A percentile compares a stretch with the other conserved stretches of the same genome.
These are phyloP conservation scores for Oryza meridionalis DNA, from an alignment of 176 grass and related monocot species.

Conservation along the genomic window DNA sequence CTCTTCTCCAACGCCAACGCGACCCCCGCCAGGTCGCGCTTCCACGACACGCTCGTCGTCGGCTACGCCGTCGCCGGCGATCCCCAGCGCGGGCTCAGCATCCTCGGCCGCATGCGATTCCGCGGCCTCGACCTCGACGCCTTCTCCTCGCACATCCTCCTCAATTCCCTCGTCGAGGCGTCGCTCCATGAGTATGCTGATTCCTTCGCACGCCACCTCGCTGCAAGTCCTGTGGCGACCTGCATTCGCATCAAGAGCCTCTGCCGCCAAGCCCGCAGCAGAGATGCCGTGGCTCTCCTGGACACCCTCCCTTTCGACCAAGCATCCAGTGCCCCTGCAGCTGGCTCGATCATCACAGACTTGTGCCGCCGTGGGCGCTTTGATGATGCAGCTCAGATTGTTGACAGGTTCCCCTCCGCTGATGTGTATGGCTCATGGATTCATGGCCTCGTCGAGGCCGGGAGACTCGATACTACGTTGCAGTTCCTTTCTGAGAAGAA, in stretches of 20 bases:
- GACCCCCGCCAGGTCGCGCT: constrained; percentile 42
- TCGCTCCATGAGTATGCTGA: constrained; percentile 79
- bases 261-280: constrained; percentile 50
- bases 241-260: constrained; percentile 83
- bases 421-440: constrained; percentile 74
- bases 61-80: constrained; percentile 86
- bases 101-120: constrained; percentile 79
- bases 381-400: constrained; percentile 51
- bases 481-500: constrained; percentile 79
- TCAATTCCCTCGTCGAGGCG: constrained; percentile 88
- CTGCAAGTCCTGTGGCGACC: constrained; percentile 33
- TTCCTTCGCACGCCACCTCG: constrained; percentile 55
- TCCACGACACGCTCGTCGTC: constrained; percentile 78
- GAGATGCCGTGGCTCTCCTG: constrained; percentile 61
- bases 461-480: constrained; percentile 60
- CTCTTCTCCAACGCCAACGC: constrained; percentile 56
- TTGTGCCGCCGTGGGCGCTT: constrained; percentile 57
- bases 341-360: constrained; percentile 48
- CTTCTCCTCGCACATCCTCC: constrained; percentile 72
- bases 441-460: constrained; percentile 48
- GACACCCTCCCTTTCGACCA: constrained; percentile 52
- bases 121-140: constrained; percentile 62
- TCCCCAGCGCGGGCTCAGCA: constrained; percentile 69
- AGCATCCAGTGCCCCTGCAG: constrained; percentile 39
- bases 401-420: constrained; percentile 63